Conservation (phyloP, 192 early-diverging fungal genomes). For the Backusella parvicylindrica region DNA sequence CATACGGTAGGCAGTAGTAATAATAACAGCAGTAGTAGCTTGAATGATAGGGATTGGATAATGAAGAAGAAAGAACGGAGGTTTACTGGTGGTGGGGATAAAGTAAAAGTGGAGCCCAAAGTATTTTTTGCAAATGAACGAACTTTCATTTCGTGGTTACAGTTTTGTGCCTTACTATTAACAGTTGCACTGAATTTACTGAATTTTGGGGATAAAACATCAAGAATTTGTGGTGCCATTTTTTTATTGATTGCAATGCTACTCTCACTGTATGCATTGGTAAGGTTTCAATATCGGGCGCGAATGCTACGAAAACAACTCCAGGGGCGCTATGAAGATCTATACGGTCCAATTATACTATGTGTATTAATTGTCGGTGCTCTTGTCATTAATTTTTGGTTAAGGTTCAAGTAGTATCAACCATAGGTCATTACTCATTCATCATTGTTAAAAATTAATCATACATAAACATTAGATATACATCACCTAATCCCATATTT, state of each 20-base stretch:
- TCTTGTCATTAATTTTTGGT: slow-evolving; percentile 31
- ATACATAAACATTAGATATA: no score
- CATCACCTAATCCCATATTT: not conserved
- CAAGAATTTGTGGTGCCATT: slow-evolving; percentile 52
- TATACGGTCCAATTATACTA: slow-evolving; percentile 66
- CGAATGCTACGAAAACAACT: slow-evolving; percentile 48
- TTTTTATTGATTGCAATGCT: slow-evolving; percentile 22
- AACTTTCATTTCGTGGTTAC: slow-evolving; percentile 82
- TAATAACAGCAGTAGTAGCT: not conserved
- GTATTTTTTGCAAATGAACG: slow-evolving; percentile 88
- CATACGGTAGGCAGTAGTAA: not conserved
- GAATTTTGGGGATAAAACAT: slow-evolving; percentile 63
- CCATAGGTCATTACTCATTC: no score
- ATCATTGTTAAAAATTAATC: no score
- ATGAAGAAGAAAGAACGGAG: not conserved
- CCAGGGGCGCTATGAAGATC: slow-evolving; percentile 60
- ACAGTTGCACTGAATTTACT: slow-evolving; percentile 68
- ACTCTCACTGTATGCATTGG: slow-evolving; percentile 14
- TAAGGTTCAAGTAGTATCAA: not conserved
- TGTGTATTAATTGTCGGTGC: slow-evolving; percentile 64
- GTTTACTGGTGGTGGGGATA: not conserved
- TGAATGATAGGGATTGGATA: not conserved
- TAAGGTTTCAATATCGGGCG: slow-evolving; percentile 18
- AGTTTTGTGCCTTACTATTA: slow-evolving; percentile 67
- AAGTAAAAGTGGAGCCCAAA: slow-evolving; percentile 77